A percentile compares a stretch with the other conserved stretches of the same genome.
Evolutionary conservation across 2,329 filamentous ascomycete species (phyloP).

Genomic region (Magnaporthiopsis poae): DNA sequence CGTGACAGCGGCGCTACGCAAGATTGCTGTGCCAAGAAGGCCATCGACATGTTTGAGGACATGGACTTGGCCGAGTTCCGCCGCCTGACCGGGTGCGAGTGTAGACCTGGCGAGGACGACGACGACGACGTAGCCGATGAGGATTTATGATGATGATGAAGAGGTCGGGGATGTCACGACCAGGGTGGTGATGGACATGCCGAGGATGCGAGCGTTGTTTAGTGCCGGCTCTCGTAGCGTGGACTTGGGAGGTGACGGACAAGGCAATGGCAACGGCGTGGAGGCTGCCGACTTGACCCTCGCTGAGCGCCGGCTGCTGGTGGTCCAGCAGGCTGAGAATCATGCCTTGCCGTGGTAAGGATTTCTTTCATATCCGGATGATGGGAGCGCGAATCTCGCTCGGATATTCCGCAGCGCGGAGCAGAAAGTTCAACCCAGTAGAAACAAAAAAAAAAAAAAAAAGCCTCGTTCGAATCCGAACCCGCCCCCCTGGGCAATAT

Average conservation of each 20-base stretch:
- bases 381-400: too few species aligned
- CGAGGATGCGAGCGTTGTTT: background rate
- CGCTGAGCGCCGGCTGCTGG: background rate
- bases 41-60: conserved; percentile 36
- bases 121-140: conserved; percentile 5
- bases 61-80: conserved; percentile 49
- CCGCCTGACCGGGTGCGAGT: conserved; percentile 53
- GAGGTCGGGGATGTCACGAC: too few species aligned
- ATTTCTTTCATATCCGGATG: too few species aligned
- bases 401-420: too few species aligned
- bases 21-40: conserved; percentile 53
- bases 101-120: conserved; percentile 25
- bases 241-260: background rate
- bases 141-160: conserved; percentile 2
- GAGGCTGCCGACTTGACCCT: background rate
- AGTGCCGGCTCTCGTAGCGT: too few species aligned
- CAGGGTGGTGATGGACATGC: background rate
- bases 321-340: background rate
- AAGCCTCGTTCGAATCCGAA: too few species aligned
- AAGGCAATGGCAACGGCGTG: background rate
- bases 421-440: too few species aligned
- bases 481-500: too few species aligned
- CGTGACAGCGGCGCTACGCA: conserved; percentile 61
- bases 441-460: too few species aligned
- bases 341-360: background rate